Evolutionary conservation across 108 stramenopile species (phyloP).

Genomic region (Conticribra weissflogii): DNA sequence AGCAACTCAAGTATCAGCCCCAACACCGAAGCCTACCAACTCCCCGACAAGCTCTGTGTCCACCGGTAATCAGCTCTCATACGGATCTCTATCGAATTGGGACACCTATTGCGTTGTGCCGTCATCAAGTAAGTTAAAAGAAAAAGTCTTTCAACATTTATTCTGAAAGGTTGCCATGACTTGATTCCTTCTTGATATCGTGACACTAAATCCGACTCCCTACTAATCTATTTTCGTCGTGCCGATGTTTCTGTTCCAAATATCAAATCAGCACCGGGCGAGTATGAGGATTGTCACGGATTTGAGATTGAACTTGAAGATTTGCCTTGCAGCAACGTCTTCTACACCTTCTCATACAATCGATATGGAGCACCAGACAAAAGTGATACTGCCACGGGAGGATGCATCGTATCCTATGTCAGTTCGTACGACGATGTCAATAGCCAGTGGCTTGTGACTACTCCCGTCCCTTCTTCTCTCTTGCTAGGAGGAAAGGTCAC

Average conservation of each 20-base stretch:
- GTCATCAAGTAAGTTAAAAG: background rate
- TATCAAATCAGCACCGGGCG: too few relatives aligned
- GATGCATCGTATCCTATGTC: background rate
- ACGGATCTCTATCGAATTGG: conserved; percentile 6
- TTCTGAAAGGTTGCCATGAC: background rate
- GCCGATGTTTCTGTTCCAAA: too few relatives aligned
- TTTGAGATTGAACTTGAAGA: conserved; percentile 14
- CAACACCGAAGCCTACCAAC: too few relatives aligned
- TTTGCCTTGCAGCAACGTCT: background rate
- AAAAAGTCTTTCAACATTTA: background rate
- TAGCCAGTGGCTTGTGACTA: conserved; percentile 2
- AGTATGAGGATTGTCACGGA: background rate
- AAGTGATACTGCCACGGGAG: conserved; percentile 3
- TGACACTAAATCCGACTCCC: background rate
- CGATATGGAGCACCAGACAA: conserved; percentile 5
- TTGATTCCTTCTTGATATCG: background rate
- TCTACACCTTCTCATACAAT: conserved; percentile 6
- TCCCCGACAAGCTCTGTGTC: too few relatives aligned
- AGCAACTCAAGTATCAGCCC: too few relatives aligned
- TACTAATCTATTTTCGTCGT: too few relatives aligned
- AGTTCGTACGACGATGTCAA: conserved; percentile 7
- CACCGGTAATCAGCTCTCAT: background rate
- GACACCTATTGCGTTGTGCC: conserved; percentile 4
- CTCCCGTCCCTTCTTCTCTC: conserved; percentile 7
- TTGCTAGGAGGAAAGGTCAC: conserved; percentile 4